phyloP scores from a whole-genome alignment of 1,139 yeast genomes.

The Petasospora rhodanensis region DNA sequence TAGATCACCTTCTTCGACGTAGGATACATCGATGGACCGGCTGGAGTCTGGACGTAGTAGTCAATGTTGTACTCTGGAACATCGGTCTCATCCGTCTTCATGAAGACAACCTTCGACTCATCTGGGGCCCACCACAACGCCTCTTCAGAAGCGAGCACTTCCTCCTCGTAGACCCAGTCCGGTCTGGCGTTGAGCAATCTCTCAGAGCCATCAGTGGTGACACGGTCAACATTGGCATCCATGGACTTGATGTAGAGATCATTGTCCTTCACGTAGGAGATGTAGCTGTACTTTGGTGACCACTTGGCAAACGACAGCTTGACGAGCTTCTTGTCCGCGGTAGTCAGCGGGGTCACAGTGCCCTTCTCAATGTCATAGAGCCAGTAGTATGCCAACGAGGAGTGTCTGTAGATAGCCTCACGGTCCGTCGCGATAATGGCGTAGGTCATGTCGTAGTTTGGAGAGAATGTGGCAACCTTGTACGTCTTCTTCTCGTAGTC shows the following conservation, averaged over 20 bases:
- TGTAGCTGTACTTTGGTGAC: conserved; percentile 59
- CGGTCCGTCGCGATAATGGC: conserved; percentile 32
- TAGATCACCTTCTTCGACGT: conserved; percentile 49
- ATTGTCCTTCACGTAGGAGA: conserved; percentile 59
- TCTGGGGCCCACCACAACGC: conserved; percentile 80
- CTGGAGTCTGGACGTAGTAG: conserved; percentile 45
- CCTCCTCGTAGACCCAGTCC: conserved; percentile 94
- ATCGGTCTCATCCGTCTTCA: conserved; percentile 60
- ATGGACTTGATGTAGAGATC: conserved; percentile 53
- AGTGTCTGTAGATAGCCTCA: conserved; percentile 66
- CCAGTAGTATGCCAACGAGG: conserved; percentile 62
- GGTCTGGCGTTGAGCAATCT: conserved; percentile 71
- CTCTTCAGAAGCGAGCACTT: conserved; percentile 53
- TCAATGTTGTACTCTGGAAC: conserved; percentile 65
- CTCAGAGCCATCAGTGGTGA: conserved; percentile 62
- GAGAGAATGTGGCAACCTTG: conserved; percentile 23
- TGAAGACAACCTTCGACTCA: conserved; percentile 54
- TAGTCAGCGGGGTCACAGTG: conserved; percentile 38
- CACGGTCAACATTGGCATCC: conserved; percentile 38
- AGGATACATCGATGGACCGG: conserved; percentile 56
- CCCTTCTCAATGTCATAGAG: conserved; percentile 37
- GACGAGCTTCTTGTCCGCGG: conserved; percentile 25
- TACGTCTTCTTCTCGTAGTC: conserved; percentile 22
- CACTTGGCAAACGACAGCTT: conserved; percentile 49
- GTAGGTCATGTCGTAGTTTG: conserved; percentile 29